Evolutionary conservation across 1,284 basidiomycete genomes (phyloP), one percentile per base, ranked within the genome.

Genomic region (Schizophyllum amplum): DNA sequence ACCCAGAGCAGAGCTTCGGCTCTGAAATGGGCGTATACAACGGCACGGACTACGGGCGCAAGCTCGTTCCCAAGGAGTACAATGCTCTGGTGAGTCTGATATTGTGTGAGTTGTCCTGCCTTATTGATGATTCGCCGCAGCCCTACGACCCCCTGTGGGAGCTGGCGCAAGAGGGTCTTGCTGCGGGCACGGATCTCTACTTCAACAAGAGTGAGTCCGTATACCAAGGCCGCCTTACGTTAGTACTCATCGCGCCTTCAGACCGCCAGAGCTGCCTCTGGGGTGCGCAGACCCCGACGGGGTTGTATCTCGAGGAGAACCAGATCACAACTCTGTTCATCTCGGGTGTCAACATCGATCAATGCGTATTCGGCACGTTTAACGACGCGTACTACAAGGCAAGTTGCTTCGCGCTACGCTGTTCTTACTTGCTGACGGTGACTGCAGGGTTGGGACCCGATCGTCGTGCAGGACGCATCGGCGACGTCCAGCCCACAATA

Each of bases 131-230:
- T 42, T 9, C 74, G 58, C 71, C 73, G n/a, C 68, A 69, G 26
- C 69, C 86, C 53, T 86, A 86, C 66, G 81, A 78, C 0, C 82
- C 82, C 1, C 70, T 87, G 52, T 82, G 86, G 59, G 70, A 67
- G 1, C 74, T 80, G 58, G 86, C 79, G 62, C 60, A 78, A 57
- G 72, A 77, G 55, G 84, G 84, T 6, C 70, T 74, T 60, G 69
- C 74, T 11, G 68, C 67, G 5, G 83, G 82, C 0, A 82, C 81
- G 21, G 84, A 87, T 68, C 73, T 83, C 55, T 87, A 84, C 84
- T 81, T 87, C 56, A 81, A 87, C 67, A 87, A 87, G 68, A 87
- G 86, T 67, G 71, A 84, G 83, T 82, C 61, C 22, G 71, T 60
- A 22, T 42, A 20, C 24, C 26, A 24, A 22, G 57, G 17, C n/a